Percentiles rank a stretch among this genome's conserved stretches.
These are phyloP conservation scores for Globisporangium takayamanum DNA, from an alignment of 352 stramenopile species.

Conservation along the genomic window DNA sequence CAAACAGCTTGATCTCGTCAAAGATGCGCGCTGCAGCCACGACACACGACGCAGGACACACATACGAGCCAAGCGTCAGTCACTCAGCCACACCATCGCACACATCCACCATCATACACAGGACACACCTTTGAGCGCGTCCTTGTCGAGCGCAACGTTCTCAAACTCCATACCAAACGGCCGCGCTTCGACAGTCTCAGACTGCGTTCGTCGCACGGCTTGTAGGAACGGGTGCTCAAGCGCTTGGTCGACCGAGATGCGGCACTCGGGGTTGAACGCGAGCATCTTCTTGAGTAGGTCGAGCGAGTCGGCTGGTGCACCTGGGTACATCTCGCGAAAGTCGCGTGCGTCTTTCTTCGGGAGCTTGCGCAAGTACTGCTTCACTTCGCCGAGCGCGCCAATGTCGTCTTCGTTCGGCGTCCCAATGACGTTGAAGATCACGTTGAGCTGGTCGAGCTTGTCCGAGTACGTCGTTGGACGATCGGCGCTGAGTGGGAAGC, in stretches of 20 bases:
- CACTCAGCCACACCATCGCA: background rate
- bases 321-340: slow-evolving; percentile 81
- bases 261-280: slow-evolving; percentile 70
- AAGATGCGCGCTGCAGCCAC: slow-evolving; percentile 64
- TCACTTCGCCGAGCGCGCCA: slow-evolving; percentile 69
- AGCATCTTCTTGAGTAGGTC: slow-evolving; percentile 86
- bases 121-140: slow-evolving; percentile 69
- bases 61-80: slow-evolving; percentile 5
- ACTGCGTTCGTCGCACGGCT: slow-evolving; percentile 64
- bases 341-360: slow-evolving; percentile 76
- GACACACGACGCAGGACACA: background rate
- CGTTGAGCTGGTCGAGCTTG: slow-evolving; percentile 91
- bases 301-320: slow-evolving; percentile 67
- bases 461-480: slow-evolving; percentile 81
- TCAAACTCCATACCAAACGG: slow-evolving; percentile 89
- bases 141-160: slow-evolving; percentile 80
- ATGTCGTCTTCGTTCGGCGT: slow-evolving; percentile 90
- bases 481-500: slow-evolving; percentile 79
- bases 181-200: slow-evolving; percentile 63
- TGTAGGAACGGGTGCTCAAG: slow-evolving; percentile 81
- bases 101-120: slow-evolving; percentile 4
- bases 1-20: slow-evolving; percentile 84
- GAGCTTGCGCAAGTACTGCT: slow-evolving; percentile 83
- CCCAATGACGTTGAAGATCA: slow-evolving; percentile 95
- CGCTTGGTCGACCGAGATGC: slow-evolving; percentile 83